Evolutionary conservation across 2,329 filamentous ascomycete species (phyloP), one percentile per base, ranked within the genome.

Genomic region (Talaromyces sp.): DNA sequence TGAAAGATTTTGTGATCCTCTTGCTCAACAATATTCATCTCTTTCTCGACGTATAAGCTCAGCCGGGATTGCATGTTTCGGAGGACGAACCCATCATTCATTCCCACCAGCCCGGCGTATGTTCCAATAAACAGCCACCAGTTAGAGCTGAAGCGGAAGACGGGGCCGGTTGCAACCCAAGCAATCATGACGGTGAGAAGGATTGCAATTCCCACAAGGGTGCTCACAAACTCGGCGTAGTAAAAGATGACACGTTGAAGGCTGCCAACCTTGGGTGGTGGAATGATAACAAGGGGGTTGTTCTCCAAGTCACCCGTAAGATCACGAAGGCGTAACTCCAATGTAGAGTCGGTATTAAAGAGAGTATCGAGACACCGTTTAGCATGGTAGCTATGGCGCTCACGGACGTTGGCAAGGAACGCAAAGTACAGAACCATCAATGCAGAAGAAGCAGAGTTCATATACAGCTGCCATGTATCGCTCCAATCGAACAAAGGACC

Each of bases 101-200:
- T 72, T 2, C 79, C 79, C 53, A 81, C 71, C 5, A 82, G 71
- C 2, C 79, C 79, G 0, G 79, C 78, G 64, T 81, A 82, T 0
- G 79, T 81, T 12, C 79, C 79, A 55, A 81, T 81, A 16, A 81
- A 72, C 0, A 81, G 73, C 75, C 77, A 81, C 79, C 79, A 82
- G 67, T 78, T 81, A 61, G 71, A 67, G 61, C 75, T 72, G 65
- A 78, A 81, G 2, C 71, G 52, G 61, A 81, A 72, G 4, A 70
- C 52, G 4, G 74, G 74, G 1, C 79, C 79, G 8, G 79, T 69
- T 5, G 71, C 67, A 9, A 77, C 57, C 79, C 79, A 81, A 2
- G 69, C 68, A 14, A 70, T 64, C 27, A 75, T 66, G 18, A 79
- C 77, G 6, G 70, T 50, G 4, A 75, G 44, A 4, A 79, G 74